Base-by-base conservation (phyloP, 345 rosid species). In the Kandelia obovata region DNA sequence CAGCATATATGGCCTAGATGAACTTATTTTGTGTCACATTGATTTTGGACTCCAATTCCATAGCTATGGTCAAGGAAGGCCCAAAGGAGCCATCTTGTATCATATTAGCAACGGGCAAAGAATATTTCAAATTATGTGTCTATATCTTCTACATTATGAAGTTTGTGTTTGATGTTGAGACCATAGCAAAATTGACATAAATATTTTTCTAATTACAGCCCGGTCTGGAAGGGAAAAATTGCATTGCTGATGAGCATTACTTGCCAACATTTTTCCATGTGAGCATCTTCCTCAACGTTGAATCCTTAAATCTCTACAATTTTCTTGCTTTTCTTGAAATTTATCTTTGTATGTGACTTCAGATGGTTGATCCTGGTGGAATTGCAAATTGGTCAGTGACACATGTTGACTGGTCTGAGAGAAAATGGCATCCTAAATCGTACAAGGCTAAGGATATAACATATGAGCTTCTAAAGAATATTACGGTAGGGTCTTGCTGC, bases 221-320 rank as follows among this genome's bases (percentile, higher is more conserved):
- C 9, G 98, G 98, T 59, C 78, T 92, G 47, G 99, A 96, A 26
- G 96, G 96, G 58, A 86, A 78, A 78, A 92, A 92, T 71, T 96
- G 99, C 82, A 96, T 96, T 1, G 96, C 99, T 1, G 99, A 96
- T 83, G 99, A 96, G 68, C 99, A 96, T 80, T 96, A 96, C 76
- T 70, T 96, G 53, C 99, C 99, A 21, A 96, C 99, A 62, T 92
- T 87, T 75, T 92, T 92, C 81, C 65, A 78, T 69, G 99, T 96
- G 69, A 89, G 96, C 53, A 66, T 67, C 71, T 62, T 69, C 65
- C 35, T 59, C 25, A 35, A 20, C 57, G 47, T 27, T 67, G 61
- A 32, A 52, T 63, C 62, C 53, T 67, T 43, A 43, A 53, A 62
- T 37, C 64, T 71, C 64, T 25, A n/a, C 26, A 64, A 11, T 58